A percentile compares a stretch with the other conserved stretches of the same genome.
Conservation (phyloP, 768 basidiomycete genomes). For the Suillus occidentalis region DNA sequence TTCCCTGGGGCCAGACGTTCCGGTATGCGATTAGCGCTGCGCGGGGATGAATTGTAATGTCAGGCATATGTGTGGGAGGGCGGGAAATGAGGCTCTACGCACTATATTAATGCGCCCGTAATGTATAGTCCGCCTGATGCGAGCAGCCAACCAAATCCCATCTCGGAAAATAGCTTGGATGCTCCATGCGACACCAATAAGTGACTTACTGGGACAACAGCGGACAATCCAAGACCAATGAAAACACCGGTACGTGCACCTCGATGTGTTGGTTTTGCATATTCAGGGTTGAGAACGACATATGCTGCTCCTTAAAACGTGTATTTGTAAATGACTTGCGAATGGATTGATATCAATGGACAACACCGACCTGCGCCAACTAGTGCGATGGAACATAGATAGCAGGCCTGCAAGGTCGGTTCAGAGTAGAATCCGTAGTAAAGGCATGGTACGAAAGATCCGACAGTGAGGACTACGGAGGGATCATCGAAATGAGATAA, state of each 20-base stretch:
- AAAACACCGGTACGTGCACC: slow-evolving; percentile 78
- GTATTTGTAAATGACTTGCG: slow-evolving; percentile 14
- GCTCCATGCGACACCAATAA: slow-evolving; percentile 59
- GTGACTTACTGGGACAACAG: slow-evolving; percentile 69
- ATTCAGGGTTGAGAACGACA: slow-evolving; percentile 77
- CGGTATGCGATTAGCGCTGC: slow-evolving; percentile 81
- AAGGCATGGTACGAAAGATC: slow-evolving; percentile 75
- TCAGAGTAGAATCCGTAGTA: slow-evolving; percentile 81
- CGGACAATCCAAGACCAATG: slow-evolving; percentile 72
- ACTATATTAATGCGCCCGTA: slow-evolving; percentile 80
- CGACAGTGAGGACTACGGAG: slow-evolving; percentile 59
- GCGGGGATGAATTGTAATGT: slow-evolving; percentile 35
- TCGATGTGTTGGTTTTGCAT: slow-evolving; percentile 72
- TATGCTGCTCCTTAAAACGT: slow-evolving; percentile 56
- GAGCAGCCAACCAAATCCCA: slow-evolving; percentile 73
- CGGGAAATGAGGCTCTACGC: slow-evolving; percentile 40
- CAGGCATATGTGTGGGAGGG: slow-evolving; percentile 23
- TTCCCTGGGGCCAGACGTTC: slow-evolving; percentile 72
- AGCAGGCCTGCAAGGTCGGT: slow-evolving; percentile 49
- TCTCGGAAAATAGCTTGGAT: slow-evolving; percentile 50
- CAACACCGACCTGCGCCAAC: slow-evolving; percentile 58
- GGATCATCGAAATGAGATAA: slow-evolving; percentile 4
- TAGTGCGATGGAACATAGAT: slow-evolving; percentile 50
- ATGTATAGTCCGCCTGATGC: slow-evolving; percentile 76
- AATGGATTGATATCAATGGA: neutral